A percentile compares a stretch with the other conserved stretches of the same genome.
Conservation (phyloP, 1,139 yeast species). For the Magnusiomyces sp. region DNA sequence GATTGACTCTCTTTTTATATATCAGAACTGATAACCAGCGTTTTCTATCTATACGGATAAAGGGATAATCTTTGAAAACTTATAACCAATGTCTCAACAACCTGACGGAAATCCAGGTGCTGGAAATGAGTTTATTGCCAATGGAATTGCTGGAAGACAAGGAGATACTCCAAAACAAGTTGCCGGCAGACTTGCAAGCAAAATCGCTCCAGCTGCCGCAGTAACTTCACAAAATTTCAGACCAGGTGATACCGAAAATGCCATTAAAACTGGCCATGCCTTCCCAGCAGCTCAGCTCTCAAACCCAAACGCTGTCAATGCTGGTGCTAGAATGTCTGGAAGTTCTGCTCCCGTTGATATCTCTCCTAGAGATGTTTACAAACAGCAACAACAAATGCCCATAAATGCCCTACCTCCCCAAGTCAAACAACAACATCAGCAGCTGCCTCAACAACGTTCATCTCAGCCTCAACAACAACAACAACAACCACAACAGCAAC, state of each 20-base stretch:
- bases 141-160: conserved; percentile 6
- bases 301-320: conserved; percentile 20
- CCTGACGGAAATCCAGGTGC: neutral
- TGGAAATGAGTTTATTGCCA: neutral
- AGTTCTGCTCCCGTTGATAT: conserved; percentile 8
- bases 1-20: too few relatives aligned
- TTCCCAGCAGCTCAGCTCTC: conserved; percentile 26
- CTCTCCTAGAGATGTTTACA: neutral
- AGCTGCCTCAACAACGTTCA: neutral
- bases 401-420: neutral
- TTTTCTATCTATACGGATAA: too few relatives aligned
- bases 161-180: conserved; percentile 8
- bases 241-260: conserved; percentile 21
- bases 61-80: neutral
- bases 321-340: conserved; percentile 15
- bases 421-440: conserved; percentile 4
- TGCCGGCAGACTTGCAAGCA: conserved; percentile 4
- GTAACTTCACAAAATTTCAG: conserved; percentile 22
- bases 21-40: too few relatives aligned
- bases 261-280: conserved; percentile 24
- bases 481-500: neutral
- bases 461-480: too few relatives aligned
- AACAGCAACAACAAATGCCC: neutral
- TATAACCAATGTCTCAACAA: conserved; percentile 8
- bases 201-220: conserved; percentile 19